A percentile compares a stretch with the other conserved stretches of the same genome.
phyloP scores from a whole-genome alignment of 495 filamentous ascomycete species.

The Aspergillus sclerotioniger region DNA sequence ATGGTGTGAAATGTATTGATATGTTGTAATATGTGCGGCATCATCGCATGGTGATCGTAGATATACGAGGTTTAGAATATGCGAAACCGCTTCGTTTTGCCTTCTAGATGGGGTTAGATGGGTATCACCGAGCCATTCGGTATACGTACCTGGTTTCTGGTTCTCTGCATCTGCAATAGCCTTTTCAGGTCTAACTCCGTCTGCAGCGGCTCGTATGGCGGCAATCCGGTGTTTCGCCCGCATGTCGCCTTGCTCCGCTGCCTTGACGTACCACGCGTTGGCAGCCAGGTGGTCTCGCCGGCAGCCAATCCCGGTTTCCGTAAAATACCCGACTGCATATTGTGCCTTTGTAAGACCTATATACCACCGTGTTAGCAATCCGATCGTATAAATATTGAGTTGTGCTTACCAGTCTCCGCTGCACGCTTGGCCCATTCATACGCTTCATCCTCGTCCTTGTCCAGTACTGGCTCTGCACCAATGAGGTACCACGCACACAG shows the following conservation, averaged over 20 bases:
- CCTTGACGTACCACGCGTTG: conserved; percentile 97
- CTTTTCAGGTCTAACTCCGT: conserved; percentile 57
- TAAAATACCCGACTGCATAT: conserved; percentile 96
- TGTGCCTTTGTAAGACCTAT: conserved; percentile 87
- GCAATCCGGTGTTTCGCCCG: conserved; percentile 82
- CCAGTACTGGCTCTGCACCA: conserved; percentile 86
- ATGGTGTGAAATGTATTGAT: neutral
- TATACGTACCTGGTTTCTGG: conserved; percentile 14
- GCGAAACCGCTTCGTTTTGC: conserved; percentile 24
- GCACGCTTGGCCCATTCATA: conserved; percentile 93
- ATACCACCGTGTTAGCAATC: conserved; percentile 13
- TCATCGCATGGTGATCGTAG: neutral
- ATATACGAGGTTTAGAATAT: conserved; percentile 16
- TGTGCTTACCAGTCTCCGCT: conserved; percentile 68
- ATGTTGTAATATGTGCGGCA: neutral
- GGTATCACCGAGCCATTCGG: neutral
- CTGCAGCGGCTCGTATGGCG: conserved; percentile 80
- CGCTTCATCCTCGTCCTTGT: conserved; percentile 93
- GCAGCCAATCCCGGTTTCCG: conserved; percentile 96
- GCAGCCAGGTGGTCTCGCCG: conserved; percentile 89
- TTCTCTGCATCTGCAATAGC: conserved; percentile 15
- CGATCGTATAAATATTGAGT: neutral
- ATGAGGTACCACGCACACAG: conserved; percentile 98
- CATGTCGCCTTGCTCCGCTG: conserved; percentile 88
- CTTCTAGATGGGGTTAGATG: conserved; percentile 12